Evolutionary conservation across 1,284 basidiomycete species (phyloP).

Genomic region (Leucoagaricus sp.): DNA sequence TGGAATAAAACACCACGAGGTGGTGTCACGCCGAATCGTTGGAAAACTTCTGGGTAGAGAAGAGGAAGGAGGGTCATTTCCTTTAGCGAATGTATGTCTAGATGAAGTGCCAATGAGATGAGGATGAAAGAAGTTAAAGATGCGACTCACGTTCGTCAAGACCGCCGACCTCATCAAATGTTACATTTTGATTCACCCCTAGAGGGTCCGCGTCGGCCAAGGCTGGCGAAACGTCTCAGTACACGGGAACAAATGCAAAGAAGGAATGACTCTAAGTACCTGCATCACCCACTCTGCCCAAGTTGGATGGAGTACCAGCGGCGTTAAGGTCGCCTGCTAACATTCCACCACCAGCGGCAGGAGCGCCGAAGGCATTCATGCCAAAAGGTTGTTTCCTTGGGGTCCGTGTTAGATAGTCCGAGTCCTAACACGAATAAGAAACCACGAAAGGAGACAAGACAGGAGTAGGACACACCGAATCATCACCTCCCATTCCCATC

Average conservation of each 20-base stretch:
- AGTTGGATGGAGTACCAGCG: conserved; percentile 74
- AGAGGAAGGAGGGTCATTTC: conserved; percentile 98
- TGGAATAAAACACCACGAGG: conserved; percentile 98
- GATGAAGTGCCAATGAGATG: neutral
- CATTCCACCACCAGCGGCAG: conserved; percentile 52
- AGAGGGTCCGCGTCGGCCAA: conserved; percentile 98
- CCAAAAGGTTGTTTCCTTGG: conserved; percentile 64
- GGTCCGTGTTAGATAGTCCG: conserved; percentile 64
- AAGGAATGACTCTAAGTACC: conserved; percentile 47
- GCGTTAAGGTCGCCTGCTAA: conserved; percentile 63
- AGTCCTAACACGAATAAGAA: conserved; percentile 50
- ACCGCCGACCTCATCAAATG: conserved; percentile 97
- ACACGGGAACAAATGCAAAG: conserved; percentile 5
- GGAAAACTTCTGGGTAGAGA: conserved; percentile 97
- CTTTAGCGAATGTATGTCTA: conserved; percentile 95
- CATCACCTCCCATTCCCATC: conserved; percentile 72
- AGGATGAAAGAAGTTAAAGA: conserved; percentile 1
- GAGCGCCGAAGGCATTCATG: conserved; percentile 52
- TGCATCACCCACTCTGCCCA: conserved; percentile 81
- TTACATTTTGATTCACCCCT: conserved; percentile 91
- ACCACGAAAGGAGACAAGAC: neutral
- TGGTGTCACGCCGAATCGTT: conserved; percentile 92
- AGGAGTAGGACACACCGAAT: conserved; percentile 53
- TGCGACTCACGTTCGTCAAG: conserved; percentile 83
- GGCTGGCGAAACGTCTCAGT: conserved; percentile 41